Conservation (phyloP, 2,329 filamentous ascomycete genomes). For the Beauveria bassiana region DNA sequence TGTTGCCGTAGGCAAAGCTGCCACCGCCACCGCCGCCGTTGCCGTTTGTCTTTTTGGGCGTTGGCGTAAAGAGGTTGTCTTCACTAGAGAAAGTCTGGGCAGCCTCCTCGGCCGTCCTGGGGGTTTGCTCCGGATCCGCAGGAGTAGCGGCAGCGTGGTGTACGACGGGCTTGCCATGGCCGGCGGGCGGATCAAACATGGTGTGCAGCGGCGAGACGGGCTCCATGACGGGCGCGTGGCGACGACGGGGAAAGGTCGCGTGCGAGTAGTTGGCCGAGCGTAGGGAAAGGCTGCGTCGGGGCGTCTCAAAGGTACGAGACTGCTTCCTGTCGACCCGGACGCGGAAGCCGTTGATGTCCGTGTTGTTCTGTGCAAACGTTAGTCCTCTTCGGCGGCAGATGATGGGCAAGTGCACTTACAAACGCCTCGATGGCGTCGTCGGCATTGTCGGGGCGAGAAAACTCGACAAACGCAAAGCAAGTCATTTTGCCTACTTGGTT, state of each 20-base stretch:
- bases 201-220: conserved; percentile 7
- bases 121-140: neutral
- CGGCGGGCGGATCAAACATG: conserved; percentile 3
- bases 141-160: neutral
- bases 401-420: conserved; percentile 24
- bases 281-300: conserved; percentile 11
- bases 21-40: neutral
- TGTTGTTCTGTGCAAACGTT: conserved; percentile 23
- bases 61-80: neutral
- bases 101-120: neutral
- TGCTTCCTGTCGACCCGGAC: conserved; percentile 33
- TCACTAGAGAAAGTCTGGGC: neutral
- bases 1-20: conserved; percentile 4
- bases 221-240: neutral
- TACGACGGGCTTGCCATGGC: neutral
- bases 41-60: conserved; percentile 2
- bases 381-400: neutral
- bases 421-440: conserved; percentile 27
- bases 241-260: conserved; percentile 10
- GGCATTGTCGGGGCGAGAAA: conserved; percentile 27
- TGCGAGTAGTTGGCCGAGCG: conserved; percentile 6
- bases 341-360: conserved; percentile 21
- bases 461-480: conserved; percentile 33
- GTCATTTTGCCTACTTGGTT: conserved; percentile 15
- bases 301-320: conserved; percentile 17